These are phyloP conservation scores for Eudorina sp. DNA, from an alignment of 139 green algal genomes.

Conservation along the genomic window DNA sequence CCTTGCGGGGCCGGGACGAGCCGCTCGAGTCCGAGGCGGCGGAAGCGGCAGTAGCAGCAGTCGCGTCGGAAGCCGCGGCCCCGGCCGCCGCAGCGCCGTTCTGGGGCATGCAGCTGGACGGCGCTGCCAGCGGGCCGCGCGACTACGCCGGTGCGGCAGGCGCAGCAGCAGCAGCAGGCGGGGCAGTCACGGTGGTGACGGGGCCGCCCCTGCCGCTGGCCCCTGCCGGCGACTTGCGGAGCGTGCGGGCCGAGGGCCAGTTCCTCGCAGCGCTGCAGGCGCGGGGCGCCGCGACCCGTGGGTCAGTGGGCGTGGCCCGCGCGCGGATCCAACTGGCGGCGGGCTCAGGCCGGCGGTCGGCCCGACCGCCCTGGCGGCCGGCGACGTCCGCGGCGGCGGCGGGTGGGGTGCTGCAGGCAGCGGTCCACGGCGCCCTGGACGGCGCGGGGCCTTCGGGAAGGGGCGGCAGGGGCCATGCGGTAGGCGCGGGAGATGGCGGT, in stretches of 20 bases:
- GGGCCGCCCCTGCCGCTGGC: neutral
- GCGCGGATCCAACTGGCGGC: constrained; percentile 8
- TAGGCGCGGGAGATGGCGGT: neutral
- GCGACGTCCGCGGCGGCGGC: neutral
- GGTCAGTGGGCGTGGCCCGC: neutral
- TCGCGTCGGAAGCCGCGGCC: neutral
- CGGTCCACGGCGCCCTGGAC: neutral
- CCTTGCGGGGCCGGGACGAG: neutral
- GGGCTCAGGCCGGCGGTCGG: neutral
- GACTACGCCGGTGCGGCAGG: neutral
- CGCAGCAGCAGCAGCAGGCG: neutral
- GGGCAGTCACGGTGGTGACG: neutral
- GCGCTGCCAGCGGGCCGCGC: neutral
- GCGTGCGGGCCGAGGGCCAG: neutral
- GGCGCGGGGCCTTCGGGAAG: neutral
- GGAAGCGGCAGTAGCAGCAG: neutral
- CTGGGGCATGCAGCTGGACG: neutral
- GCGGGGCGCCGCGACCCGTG: neutral
- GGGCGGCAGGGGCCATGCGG: neutral
- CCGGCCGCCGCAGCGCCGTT: neutral
- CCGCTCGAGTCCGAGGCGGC: neutral
- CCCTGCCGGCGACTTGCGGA: neutral
- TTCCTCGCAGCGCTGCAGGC: neutral
- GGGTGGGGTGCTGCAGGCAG: neutral
- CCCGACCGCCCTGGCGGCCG: neutral